Base-by-base conservation (phyloP, 208 protist species). In the Leishmania aethiopica region DNA sequence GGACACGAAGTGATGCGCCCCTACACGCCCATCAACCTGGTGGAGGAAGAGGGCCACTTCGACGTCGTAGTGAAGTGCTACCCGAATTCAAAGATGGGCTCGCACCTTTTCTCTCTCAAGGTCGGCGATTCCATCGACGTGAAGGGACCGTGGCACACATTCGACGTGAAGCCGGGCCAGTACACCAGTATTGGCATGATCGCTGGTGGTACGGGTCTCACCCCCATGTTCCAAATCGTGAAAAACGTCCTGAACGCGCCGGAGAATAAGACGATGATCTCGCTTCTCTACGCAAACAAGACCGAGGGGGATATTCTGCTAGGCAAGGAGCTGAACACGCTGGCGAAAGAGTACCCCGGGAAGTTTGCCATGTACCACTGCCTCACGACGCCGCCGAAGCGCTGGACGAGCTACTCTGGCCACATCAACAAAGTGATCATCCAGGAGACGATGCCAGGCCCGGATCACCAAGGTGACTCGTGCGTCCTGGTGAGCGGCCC, bases 141-240 rank as follows among this genome's bases (percentile, higher is more conserved):
- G 35, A 91, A 92, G 78, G 96, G 96, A 0, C 97, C 96, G 55
- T 93, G 92, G 81, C 72, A 80, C 72, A 93, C 94, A 53, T 90
- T 98, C 78, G 84, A 91, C 5, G 91, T 98, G 76, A 80, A 79
- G 51, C 84, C 87, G 37, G 89, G 80, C 64, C 86, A 95, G 87
- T 97, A 93, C 77, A 85, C 86, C 37, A 78, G 89, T 66, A 88
- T 98, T 45, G 94, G 92, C 49, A 97, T 98, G 93, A 88, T 98
- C 69, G 92, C 93, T 35, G 89, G 89, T 15, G 97, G 97, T 79
- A 98, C 95, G 13, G 97, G 95, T 71, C 93, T 99, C 89, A 96
- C 96, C 35, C 95, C 97, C n/a, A 95, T 97, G 89, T 92, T 89
- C 84, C 96, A 99, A 91, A 85, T 96, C 62, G 67, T 93, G 73